These are phyloP conservation scores for Miamiensis avidus DNA, from an alignment of 169 alveolate species.

Conservation along the genomic window DNA sequence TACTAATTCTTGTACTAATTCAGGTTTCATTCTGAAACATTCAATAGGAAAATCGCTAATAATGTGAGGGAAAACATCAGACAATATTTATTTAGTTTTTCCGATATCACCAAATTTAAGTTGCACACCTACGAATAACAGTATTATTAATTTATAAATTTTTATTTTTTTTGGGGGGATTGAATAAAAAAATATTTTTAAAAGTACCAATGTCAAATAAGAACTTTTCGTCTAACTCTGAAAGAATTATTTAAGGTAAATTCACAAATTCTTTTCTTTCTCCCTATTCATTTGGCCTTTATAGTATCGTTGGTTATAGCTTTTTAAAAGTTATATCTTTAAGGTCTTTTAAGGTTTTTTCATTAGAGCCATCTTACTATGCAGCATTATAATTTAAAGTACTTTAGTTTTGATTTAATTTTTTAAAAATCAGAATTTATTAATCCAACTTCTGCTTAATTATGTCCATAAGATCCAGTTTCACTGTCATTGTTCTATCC, in stretches of 20 bases:
- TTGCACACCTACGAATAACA: not conserved
- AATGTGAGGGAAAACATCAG: not conserved
- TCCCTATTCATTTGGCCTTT: not conserved
- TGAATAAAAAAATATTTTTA: no score
- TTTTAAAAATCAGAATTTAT: no score
- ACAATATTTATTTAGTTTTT: no score
- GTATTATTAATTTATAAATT: no score
- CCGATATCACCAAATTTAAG: not conserved
- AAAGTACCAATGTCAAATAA: not conserved
- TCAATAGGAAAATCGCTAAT: not conserved
- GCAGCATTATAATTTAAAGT: no score
- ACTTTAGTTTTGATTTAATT: no score
- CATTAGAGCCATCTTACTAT: no score
- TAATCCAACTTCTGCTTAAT: no score
- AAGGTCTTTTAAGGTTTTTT: not conserved
- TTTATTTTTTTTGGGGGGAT: not conserved
- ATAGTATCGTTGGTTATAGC: not conserved
- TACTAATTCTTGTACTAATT: not conserved
- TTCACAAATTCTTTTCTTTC: not conserved
- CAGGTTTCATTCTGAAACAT: not conserved
- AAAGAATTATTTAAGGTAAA: not conserved
- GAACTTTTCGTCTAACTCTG: not conserved
- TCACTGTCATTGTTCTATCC: no score
- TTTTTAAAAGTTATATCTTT: not conserved
- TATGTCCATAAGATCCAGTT: no score